Evolutionary conservation across 371 early-diverging fungal genomes (phyloP).

Genomic region (Rhizopus microsporus): DNA sequence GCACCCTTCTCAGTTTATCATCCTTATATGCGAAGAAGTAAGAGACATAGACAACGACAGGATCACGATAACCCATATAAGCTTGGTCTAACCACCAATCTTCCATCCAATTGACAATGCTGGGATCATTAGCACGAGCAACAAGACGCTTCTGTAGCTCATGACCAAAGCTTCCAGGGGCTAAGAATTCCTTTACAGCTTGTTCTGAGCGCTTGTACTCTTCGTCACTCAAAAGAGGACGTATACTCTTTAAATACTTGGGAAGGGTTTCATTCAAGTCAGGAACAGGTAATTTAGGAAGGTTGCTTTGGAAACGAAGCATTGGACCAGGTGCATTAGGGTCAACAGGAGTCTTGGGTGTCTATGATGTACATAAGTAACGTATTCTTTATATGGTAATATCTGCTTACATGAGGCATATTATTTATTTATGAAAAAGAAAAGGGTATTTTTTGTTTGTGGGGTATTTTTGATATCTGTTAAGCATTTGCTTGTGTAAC

Average conservation of each 20-base stretch:
- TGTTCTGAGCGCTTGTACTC: constrained; percentile 72
- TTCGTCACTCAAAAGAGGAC: constrained; percentile 72
- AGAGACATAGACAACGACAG: constrained; percentile 86
- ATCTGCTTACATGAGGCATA: constrained; percentile 12
- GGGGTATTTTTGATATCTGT: too few species aligned
- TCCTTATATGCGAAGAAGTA: constrained; percentile 87
- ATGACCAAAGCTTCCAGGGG: constrained; percentile 81
- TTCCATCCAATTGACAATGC: constrained; percentile 85
- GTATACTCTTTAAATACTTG: constrained; percentile 77
- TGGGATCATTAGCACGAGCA: constrained; percentile 67
- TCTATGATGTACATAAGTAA: constrained; percentile 1
- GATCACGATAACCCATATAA: constrained; percentile 95
- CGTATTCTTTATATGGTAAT: neutral
- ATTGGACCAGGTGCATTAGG: constrained; percentile 57
- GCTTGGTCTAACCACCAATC: constrained; percentile 95
- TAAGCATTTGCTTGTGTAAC: too few species aligned
- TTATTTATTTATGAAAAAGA: constrained; percentile 4
- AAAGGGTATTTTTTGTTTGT: neutral
- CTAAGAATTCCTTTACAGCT: constrained; percentile 78
- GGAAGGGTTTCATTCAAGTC: constrained; percentile 77
- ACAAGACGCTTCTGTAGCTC: constrained; percentile 82
- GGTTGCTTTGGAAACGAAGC: constrained; percentile 66
- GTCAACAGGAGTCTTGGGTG: constrained; percentile 53
- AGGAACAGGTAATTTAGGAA: constrained; percentile 91
- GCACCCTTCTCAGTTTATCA: constrained; percentile 74